Percentiles rank a stretch among this genome's conserved stretches.
phyloP scores from a whole-genome alignment of 148 eudicot species.

The Arbutus unedo region DNA sequence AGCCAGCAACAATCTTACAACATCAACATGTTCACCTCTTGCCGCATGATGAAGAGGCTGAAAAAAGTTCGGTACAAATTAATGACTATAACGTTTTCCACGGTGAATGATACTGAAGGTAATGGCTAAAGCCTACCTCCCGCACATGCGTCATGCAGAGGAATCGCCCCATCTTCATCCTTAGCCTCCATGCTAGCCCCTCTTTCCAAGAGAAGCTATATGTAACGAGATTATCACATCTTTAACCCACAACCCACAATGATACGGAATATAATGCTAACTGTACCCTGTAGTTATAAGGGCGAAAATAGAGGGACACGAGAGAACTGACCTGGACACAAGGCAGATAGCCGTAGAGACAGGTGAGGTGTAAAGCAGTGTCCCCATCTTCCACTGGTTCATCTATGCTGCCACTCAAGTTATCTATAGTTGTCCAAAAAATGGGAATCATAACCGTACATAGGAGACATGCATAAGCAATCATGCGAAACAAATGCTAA shows the following conservation, averaged over 20 bases:
- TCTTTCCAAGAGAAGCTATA: slow-evolving; percentile 73
- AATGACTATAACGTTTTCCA: neutral
- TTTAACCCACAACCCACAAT: slow-evolving; percentile 13
- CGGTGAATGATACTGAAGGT: neutral
- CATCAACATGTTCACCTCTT: slow-evolving; percentile 73
- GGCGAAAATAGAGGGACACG: neutral
- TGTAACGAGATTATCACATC: no score
- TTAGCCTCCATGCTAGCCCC: slow-evolving; percentile 77
- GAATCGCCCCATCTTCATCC: slow-evolving; percentile 94
- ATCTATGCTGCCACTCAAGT: slow-evolving; percentile 65
- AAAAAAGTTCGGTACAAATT: neutral
- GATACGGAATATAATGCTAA: no score
- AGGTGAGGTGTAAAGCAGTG: slow-evolving; percentile 82
- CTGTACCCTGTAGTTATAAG: no score
- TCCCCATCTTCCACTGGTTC: slow-evolving; percentile 90
- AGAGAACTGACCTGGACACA: slow-evolving; percentile 71
- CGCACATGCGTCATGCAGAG: slow-evolving; percentile 96
- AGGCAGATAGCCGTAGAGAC: slow-evolving; percentile 74
- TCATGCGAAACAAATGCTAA: no score
- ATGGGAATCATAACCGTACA: neutral
- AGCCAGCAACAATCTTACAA: slow-evolving; percentile 59
- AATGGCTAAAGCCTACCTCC: slow-evolving; percentile 52
- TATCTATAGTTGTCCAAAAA: slow-evolving; percentile 44
- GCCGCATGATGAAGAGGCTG: slow-evolving; percentile 99
- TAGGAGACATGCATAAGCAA: neutral